Evolutionary conservation across 768 basidiomycete genomes (phyloP), one percentile per base, ranked within the genome.

Genomic region (Podaxis rugospora): DNA sequence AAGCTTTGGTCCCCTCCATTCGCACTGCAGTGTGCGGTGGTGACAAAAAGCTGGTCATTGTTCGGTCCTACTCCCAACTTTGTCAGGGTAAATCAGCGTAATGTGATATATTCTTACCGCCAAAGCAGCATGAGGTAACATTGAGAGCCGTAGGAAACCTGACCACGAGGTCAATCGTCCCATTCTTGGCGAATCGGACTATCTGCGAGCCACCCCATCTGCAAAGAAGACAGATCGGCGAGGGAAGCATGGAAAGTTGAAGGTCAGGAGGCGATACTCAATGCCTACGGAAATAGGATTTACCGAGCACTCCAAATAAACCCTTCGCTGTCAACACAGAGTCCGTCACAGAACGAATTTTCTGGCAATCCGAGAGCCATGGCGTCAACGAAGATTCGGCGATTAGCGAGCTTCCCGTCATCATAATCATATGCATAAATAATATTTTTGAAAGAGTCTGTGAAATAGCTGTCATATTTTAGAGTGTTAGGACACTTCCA

Each of bases 361-460:
- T 79, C 73, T 11, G 80, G 73, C 40, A 80, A 76, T 4, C 83
- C 85, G 59, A 79, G 74, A 47, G 80, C 77, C 59, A 83, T 71
- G 13, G 83, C 83, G 66, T 89, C 83, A 50, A 87, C 74, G 55
- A 83, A 82, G 10, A 84, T 66, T 10, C 87, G 79, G 58, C 83
- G 79, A 67, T 86, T 85, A 46, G 78, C 75, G 40, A 87, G 65
- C 13, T 75, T 71, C n/a, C 86, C 88, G 51, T 81, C 74, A 18
- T 80, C 74, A 65, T 88, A 89, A 67, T 87, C 84, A 66, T 87
- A 88, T 21, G 83, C 84, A 63, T 86, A 84, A 63, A 90, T 89
- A 64, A 78, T 75, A 72, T 88, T 87, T n/a, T 72, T 73, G 57
- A 82, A 71, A 1, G 86, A 89, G 69, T 89, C 85, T 58, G 87